A percentile compares a stretch with the other conserved stretches of the same genome.
phyloP scores from a whole-genome alignment of 2,329 filamentous ascomycete genomes.

The Alternaria triticina region DNA sequence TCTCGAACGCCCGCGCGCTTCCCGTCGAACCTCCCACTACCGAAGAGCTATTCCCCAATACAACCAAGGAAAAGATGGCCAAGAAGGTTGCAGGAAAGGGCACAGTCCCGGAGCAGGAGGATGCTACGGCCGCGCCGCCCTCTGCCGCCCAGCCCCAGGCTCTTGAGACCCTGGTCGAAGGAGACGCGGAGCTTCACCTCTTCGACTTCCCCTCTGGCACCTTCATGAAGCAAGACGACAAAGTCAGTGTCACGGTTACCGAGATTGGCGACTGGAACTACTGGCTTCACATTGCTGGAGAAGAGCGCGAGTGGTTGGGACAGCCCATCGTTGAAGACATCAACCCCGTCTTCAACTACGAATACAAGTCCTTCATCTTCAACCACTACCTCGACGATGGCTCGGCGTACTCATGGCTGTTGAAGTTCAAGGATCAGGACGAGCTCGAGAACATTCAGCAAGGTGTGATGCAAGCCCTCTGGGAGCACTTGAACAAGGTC shows the following conservation, averaged over 20 bases:
- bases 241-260: slow-evolving; percentile 78
- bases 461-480: slow-evolving; percentile 91
- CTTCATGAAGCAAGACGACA: slow-evolving; percentile 79
- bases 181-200: slow-evolving; percentile 85
- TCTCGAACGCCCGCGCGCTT: slow-evolving; percentile 43
- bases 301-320: slow-evolving; percentile 82
- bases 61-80: slow-evolving; percentile 50
- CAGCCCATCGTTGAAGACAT: slow-evolving; percentile 87
- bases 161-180: slow-evolving; percentile 74
- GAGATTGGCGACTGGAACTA: slow-evolving; percentile 94
- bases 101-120: slow-evolving; percentile 42
- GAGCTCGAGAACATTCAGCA: slow-evolving; percentile 88
- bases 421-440: slow-evolving; percentile 85
- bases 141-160: slow-evolving; percentile 69
- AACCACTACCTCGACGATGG: slow-evolving; percentile 92
- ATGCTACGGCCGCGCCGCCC: slow-evolving; percentile 66
- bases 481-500: slow-evolving; percentile 92
- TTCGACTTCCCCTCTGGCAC: slow-evolving; percentile 89
- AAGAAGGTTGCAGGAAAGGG: slow-evolving; percentile 48
- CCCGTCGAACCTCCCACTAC: slow-evolving; percentile 37
- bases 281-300: slow-evolving; percentile 85
- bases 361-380: slow-evolving; percentile 99
- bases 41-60: slow-evolving; percentile 46
- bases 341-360: slow-evolving; percentile 98
- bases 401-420: slow-evolving; percentile 91